phyloP scores from a whole-genome alignment of 805 yeast species.

The Myxozyma kluyveri region DNA sequence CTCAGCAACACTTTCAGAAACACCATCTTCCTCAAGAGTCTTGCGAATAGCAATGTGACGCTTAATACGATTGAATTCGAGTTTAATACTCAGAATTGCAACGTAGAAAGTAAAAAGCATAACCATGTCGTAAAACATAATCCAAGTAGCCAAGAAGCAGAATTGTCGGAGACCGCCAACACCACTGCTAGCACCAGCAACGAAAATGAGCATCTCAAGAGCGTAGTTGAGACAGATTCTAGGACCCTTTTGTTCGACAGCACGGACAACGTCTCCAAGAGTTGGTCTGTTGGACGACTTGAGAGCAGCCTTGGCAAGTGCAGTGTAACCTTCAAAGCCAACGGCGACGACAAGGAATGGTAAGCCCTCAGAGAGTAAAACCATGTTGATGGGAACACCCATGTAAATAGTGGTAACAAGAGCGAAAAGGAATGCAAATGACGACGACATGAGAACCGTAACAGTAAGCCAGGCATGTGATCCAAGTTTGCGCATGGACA shows the following conservation, averaged over 20 bases:
- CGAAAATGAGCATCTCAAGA: constrained; percentile 66
- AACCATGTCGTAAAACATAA: constrained; percentile 66
- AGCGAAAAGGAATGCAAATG: constrained; percentile 81
- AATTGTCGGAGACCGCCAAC: constrained; percentile 76
- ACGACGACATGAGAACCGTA: constrained; percentile 72
- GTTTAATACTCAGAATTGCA: constrained; percentile 79
- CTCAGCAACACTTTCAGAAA: constrained; percentile 69
- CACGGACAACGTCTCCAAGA: constrained; percentile 34
- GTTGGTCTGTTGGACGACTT: constrained; percentile 35
- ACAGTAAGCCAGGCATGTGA: constrained; percentile 85
- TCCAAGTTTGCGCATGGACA: constrained; percentile 73
- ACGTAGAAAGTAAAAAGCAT: constrained; percentile 78
- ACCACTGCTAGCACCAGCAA: constrained; percentile 53
- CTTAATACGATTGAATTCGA: constrained; percentile 83
- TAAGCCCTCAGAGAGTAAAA: constrained; percentile 81
- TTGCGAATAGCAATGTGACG: constrained; percentile 72
- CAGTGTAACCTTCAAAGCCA: constrained; percentile 84
- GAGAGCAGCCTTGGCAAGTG: constrained; percentile 52
- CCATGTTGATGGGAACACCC: constrained; percentile 61
- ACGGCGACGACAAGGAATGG: constrained; percentile 90
- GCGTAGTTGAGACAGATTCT: constrained; percentile 72
- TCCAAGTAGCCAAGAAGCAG: constrained; percentile 68
- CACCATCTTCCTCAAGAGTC: constrained; percentile 90
- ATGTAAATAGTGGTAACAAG: constrained; percentile 58
- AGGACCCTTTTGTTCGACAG: constrained; percentile 46